Evolutionary conservation across 2,329 filamentous ascomycete species (phyloP).

Genomic region (Myriangium duriaei): DNA sequence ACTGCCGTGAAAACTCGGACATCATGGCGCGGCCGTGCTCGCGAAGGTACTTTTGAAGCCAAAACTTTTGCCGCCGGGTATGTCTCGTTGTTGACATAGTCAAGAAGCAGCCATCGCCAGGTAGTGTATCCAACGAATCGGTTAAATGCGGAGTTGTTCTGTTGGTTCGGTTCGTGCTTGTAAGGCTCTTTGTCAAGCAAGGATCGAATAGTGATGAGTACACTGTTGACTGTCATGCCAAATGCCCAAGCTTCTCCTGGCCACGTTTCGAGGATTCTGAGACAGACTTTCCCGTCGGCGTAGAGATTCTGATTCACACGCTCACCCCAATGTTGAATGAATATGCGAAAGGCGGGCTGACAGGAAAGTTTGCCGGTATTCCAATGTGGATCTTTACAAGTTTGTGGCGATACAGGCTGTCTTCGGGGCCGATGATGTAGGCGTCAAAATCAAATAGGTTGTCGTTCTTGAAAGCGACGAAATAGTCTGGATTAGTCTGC

Average conservation of each 20-base stretch:
- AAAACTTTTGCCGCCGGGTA: not conserved
- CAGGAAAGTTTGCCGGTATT: not conserved
- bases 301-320: not conserved
- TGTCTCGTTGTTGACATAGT: not conserved
- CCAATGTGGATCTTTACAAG: not conserved
- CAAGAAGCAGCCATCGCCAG: not conserved
- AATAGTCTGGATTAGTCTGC: not conserved
- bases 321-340: not conserved
- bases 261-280: not conserved
- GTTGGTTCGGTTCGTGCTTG: not conserved
- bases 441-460: not conserved
- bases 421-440: not conserved
- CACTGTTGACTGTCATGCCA: not conserved
- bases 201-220: not conserved
- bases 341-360: not conserved
- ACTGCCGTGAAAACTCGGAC: not conserved
- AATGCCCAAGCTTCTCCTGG: not conserved
- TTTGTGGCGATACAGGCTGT: not conserved
- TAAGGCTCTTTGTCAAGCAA: not conserved
- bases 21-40: not conserved
- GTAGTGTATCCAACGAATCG: not conserved
- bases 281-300: not conserved
- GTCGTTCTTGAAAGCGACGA: not conserved
- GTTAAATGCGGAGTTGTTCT: not conserved
- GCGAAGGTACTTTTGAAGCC: not conserved